Base-by-base conservation (phyloP, 257 asterid genomes). In the Penstemon davidsonii region DNA sequence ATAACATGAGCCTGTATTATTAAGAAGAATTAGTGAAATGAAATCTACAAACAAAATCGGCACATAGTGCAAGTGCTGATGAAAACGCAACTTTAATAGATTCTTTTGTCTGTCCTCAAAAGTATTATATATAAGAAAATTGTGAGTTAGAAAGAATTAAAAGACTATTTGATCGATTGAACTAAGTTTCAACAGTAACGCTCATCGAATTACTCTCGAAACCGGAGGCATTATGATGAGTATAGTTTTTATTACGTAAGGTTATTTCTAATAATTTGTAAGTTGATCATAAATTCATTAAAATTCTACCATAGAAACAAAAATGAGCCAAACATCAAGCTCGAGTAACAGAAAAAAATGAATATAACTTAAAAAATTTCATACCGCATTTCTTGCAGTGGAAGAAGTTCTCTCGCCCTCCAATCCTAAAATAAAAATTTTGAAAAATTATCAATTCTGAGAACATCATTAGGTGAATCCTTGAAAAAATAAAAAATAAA, bases 371-470 rank as follows among this genome's bases (percentile, higher is more conserved):
- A 15, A 64, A 8, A 39, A 33, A 1, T 8, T 43, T 59, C 87
- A 4, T 82, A 94, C 99, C 96, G 44, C 99, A 94, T 76, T 94
- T 94, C 64, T 80, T 75, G 93, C 97, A 94, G 80, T 94, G 99
- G 66, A 88, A 94, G 78, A 67, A 90, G 80, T 94, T 94, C 73
- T 87, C 95, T 18, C 81, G 92, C 41, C 99, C 97, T 45, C 96
- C 99, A 64, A 82, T 78, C 83, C 99, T 93, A 68, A 19, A 46
- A 6, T 33, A 59, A 60, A 46, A 70, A 69, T 6, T 18, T 3
- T 13, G 38, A 45, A 50, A 49, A 56, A n/a, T 36, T 42, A 37
- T 8, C 11, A 60, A 4, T n/a, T n/a, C 46, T 2, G 49, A 36
- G 54, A 64, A 67, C 8, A 47, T 33, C 55, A 72, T 33, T 19